These are phyloP conservation scores for Pseudogymnoascus sp. DNA, from an alignment of 2,329 filamentous ascomycete genomes.

Conservation along the genomic window DNA sequence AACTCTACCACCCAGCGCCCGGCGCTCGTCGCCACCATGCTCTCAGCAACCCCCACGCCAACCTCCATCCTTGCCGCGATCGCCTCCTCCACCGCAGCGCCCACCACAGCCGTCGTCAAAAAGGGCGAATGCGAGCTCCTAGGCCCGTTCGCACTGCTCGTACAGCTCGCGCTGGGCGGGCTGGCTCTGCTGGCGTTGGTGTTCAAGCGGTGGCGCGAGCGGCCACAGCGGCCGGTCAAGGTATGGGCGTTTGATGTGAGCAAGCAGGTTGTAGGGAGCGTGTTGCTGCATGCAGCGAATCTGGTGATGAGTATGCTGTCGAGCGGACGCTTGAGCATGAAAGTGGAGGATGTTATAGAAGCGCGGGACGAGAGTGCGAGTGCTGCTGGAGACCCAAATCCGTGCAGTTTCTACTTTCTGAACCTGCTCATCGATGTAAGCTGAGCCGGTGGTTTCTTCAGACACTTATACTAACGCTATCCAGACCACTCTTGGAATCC, in stretches of 20 bases:
- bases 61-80: slow-evolving; percentile 22
- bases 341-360: slow-evolving; percentile 37
- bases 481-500: slow-evolving; percentile 91
- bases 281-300: slow-evolving; percentile 85
- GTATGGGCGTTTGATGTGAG: slow-evolving; percentile 98
- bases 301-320: slow-evolving; percentile 95
- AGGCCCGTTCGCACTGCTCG: slow-evolving; percentile 81
- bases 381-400: slow-evolving; percentile 66
- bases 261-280: slow-evolving; percentile 93
- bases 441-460: slow-evolving; percentile 21
- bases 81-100: slow-evolving; percentile 26
- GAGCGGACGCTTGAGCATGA: slow-evolving; percentile 69
- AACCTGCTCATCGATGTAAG: slow-evolving; percentile 93
- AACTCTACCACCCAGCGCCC: neutral
- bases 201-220: slow-evolving; percentile 86
- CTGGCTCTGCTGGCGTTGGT: slow-evolving; percentile 81
- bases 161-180: slow-evolving; percentile 78
- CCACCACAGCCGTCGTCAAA: slow-evolving; percentile 24
- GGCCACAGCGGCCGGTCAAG: slow-evolving; percentile 84
- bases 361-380: slow-evolving; percentile 34
- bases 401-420: slow-evolving; percentile 91
- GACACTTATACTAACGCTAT: slow-evolving; percentile 9
- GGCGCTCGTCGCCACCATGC: slow-evolving; percentile 11
- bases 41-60: slow-evolving; percentile 20
- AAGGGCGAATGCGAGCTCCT: slow-evolving; percentile 78